Evolutionary conservation across 2,329 filamentous ascomycete species (phyloP), one percentile per base, ranked within the genome.

Genomic region (Calonectria pseudoturangicola): DNA sequence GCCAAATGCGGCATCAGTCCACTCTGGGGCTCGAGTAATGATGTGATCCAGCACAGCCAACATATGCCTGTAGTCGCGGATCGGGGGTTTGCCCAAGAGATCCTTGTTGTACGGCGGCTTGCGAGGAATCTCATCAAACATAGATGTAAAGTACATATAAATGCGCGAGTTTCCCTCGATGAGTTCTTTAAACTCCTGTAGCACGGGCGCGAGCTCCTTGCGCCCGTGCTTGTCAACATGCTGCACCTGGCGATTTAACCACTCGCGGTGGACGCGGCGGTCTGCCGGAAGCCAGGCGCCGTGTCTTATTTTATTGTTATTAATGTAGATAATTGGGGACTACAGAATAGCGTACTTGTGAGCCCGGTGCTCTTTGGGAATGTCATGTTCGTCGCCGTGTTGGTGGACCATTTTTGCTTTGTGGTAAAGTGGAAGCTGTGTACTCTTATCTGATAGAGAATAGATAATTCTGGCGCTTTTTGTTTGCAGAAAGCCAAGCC

Each of bases 61-160:
- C 90, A 95, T 92, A 75, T 94, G 91, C 6, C 88, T 69, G 77
- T 93, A 93, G 83, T 93, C 88, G 10, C 90, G 88, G 70, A 95
- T 89, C 82, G 93, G 91, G 36, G 85, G 87, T 66, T 87, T 85
- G 2, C 92, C 92, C 1, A 89, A 90, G 0, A 92, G 92, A 73
- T 94, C 92, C 8, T 85, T 86, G 72, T 82, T 80, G 82, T 94
- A 94, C 0, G 90, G 89, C 25, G 87, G 84, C 82, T 91, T 92
- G 39, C 81, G 80, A 0, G 93, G 92, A 27, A 94, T 86, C 82
- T 94, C 91, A 41, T 89, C 86, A 82, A 93, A 94, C 93, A 94
- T 94, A 74, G 88, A 85, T 28, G 85, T 85, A 79, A 93, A 90
- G 80, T 92, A 90, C 87, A 94, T 92, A 84, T 91, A 92, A 28